Percentiles rank a stretch among this genome's conserved stretches.
These are phyloP conservation scores for Bruguiera hainesii DNA, from an alignment of 441 rosid species.

Conservation along the genomic window DNA sequence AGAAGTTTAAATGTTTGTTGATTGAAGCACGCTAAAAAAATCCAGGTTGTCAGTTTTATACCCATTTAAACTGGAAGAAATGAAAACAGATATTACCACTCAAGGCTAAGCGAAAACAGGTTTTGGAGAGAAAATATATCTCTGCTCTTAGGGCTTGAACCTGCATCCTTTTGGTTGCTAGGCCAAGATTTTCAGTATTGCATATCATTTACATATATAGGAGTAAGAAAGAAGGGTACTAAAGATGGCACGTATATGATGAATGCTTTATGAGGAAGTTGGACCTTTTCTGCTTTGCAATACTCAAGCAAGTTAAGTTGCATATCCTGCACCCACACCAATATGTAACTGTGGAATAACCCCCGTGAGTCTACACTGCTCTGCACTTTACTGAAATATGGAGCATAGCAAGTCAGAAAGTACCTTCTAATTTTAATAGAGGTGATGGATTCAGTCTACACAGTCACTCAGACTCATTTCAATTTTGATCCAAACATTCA, in stretches of 20 bases:
- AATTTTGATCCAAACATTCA: neutral
- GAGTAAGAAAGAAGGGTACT: neutral
- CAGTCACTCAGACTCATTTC: neutral
- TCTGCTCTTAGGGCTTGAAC: neutral
- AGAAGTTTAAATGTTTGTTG: neutral
- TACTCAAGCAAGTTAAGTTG: constrained; percentile 83
- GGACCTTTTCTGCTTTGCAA: constrained; percentile 92
- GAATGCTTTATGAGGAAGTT: constrained; percentile 1
- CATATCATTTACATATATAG: neutral
- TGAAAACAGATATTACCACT: neutral
- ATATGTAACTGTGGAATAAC: constrained; percentile 74
- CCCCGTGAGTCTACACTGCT: constrained; percentile 75
- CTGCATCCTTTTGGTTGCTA: neutral
- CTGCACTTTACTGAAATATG: constrained; percentile 60
- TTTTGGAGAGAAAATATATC: neutral
- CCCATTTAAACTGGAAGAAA: neutral
- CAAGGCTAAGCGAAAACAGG: neutral
- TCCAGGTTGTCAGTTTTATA: neutral
- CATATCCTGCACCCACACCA: constrained; percentile 97
- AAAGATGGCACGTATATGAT: neutral
- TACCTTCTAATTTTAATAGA: constrained; percentile 9
- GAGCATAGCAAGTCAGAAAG: constrained; percentile 21
- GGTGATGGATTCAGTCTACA: constrained; percentile 6
- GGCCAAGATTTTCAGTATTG: neutral
- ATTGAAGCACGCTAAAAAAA: neutral